Conservation (phyloP, 208 protist genomes). For the Trypanosoma platydactyli region DNA sequence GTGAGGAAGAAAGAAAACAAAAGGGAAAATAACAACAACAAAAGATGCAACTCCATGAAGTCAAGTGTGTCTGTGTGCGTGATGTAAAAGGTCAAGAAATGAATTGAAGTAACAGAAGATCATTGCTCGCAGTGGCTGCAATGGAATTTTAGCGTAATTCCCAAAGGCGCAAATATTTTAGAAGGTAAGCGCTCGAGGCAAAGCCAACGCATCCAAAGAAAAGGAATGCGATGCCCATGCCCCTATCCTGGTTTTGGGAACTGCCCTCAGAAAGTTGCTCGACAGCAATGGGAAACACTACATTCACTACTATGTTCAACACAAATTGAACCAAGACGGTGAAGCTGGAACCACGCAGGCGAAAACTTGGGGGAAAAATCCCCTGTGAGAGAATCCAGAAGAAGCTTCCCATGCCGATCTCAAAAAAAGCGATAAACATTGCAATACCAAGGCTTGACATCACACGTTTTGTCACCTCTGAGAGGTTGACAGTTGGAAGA, state of each 20-base stretch:
- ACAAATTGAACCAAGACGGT: slow-evolving; percentile 33
- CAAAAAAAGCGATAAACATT: slow-evolving; percentile 42
- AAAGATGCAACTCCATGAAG: too few relatives aligned
- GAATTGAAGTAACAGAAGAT: background rate
- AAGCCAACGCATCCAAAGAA: slow-evolving; percentile 18
- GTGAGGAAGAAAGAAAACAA: too few relatives aligned
- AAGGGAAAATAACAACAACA: too few relatives aligned
- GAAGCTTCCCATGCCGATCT: slow-evolving; percentile 42
- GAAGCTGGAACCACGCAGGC: slow-evolving; percentile 29
- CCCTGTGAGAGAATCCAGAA: slow-evolving; percentile 41
- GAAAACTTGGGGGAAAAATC: slow-evolving; percentile 42
- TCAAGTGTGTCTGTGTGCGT: too few relatives aligned
- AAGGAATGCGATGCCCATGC: slow-evolving; percentile 39
- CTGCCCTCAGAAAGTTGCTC: slow-evolving; percentile 40
- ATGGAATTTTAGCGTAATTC: background rate
- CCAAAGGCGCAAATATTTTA: slow-evolving; percentile 19
- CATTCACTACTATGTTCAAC: slow-evolving; percentile 42
- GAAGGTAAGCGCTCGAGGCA: slow-evolving; percentile 3
- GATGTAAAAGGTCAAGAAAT: slow-evolving; percentile 10
- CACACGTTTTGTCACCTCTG: slow-evolving; percentile 28
- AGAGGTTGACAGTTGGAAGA: slow-evolving; percentile 25
- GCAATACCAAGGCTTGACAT: slow-evolving; percentile 39
- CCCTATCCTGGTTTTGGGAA: slow-evolving; percentile 49
- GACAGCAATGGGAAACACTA: slow-evolving; percentile 41
- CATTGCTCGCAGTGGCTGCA: background rate